A percentile compares a stretch with the other conserved stretches of the same genome.
These are phyloP conservation scores for Aspergillus sclerotiicarbonarius DNA, from an alignment of 495 filamentous ascomycete species.

Conservation along the genomic window DNA sequence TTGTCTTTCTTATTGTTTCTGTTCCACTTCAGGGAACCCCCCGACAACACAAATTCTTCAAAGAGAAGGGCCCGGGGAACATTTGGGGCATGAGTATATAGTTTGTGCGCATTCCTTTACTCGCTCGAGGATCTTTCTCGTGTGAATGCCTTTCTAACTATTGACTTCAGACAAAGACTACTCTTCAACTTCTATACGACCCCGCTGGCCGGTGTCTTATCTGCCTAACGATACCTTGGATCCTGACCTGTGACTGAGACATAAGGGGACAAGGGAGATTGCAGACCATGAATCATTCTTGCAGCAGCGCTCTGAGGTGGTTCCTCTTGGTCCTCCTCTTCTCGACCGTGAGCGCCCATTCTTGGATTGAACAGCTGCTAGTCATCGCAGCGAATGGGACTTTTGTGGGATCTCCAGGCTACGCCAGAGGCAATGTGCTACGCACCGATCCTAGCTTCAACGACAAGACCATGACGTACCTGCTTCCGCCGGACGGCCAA, in stretches of 20 bases:
- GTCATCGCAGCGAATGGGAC: slow-evolving; percentile 69
- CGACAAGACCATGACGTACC: slow-evolving; percentile 50
- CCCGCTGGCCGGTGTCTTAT: slow-evolving; percentile 19
- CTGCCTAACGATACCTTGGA: not conserved
- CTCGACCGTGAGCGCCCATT: slow-evolving; percentile 53
- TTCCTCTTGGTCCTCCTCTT: slow-evolving; percentile 34
- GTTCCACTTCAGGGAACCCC: not conserved
- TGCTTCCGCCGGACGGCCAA: slow-evolving; percentile 51
- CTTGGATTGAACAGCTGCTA: slow-evolving; percentile 75
- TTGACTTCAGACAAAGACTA: slow-evolving; percentile 1
- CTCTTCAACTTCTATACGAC: not conserved
- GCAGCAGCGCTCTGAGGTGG: slow-evolving; percentile 8
- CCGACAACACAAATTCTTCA: not conserved
- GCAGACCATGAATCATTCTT: not conserved
- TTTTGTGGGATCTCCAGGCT: slow-evolving; percentile 69
- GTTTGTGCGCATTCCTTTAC: not conserved
- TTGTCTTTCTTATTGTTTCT: not conserved
- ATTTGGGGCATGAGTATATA: not conserved
- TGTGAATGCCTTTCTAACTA: not conserved
- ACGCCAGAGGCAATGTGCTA: slow-evolving; percentile 57
- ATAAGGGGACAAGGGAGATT: not conserved
- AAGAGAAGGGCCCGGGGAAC: not conserved
- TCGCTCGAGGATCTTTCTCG: not conserved
- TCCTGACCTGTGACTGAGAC: not conserved
- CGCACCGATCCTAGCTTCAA: slow-evolving; percentile 48